These are phyloP conservation scores for Solanum chacoense DNA, from an alignment of 305 asterid genomes.

Conservation along the genomic window DNA sequence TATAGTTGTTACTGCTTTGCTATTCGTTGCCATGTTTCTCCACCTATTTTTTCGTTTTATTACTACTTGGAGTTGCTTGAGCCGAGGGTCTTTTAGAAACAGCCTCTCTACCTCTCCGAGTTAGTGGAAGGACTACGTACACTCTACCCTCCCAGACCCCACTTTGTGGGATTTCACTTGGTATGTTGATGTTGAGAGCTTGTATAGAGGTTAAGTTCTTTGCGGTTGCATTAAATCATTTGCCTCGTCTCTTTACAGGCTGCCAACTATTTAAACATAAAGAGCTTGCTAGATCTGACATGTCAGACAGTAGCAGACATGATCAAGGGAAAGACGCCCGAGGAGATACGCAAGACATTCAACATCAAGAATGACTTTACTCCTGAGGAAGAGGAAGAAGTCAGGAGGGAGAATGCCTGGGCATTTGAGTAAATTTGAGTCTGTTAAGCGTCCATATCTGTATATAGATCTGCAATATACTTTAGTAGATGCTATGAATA, in stretches of 20 bases:
- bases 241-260: conserved; percentile 15
- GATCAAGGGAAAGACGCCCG: conserved; percentile 27
- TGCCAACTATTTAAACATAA: conserved; percentile 35
- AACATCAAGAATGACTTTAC: conserved; percentile 30
- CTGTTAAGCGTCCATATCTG: neutral
- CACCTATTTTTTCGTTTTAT: neutral
- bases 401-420: conserved; percentile 35
- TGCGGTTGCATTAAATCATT: neutral
- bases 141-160: no score
- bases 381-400: conserved; percentile 30
- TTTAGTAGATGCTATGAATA: neutral
- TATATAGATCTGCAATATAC: neutral
- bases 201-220: neutral
- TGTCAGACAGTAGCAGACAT: conserved; percentile 29
- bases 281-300: conserved; percentile 28
- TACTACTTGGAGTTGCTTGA: neutral
- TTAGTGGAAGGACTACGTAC: no score
- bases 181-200: neutral
- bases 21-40: neutral
- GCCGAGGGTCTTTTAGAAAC: no score
- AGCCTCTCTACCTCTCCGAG: no score
- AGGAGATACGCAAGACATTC: conserved; percentile 21
- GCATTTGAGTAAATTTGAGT: conserved; percentile 21
- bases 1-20: neutral
- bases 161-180: neutral